phyloP scores from a whole-genome alignment of 164 flowering plant genomes.

The Liriodendron chinense region DNA sequence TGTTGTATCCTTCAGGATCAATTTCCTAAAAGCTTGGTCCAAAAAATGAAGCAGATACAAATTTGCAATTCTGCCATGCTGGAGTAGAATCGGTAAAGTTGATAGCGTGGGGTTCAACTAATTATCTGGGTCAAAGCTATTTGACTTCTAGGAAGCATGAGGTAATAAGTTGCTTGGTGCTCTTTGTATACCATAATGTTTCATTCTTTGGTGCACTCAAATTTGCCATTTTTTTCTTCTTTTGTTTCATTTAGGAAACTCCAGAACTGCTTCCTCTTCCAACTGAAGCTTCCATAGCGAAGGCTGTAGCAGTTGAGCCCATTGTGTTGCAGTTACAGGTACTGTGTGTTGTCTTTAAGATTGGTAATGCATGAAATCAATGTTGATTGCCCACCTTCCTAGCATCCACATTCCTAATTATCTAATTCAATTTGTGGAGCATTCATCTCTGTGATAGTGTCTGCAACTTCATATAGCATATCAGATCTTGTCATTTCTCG shows the following conservation, averaged over 20 bases:
- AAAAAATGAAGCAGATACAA: no score
- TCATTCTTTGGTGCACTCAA: neutral
- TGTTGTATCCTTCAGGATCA: no score
- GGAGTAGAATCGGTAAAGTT: conserved; percentile 78
- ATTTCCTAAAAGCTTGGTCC: no score
- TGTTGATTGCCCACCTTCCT: no score
- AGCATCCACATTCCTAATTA: no score
- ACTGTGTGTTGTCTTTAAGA: neutral
- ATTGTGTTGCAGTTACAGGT: conserved; percentile 91
- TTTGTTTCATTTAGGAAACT: conserved; percentile 55
- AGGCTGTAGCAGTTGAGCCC: conserved; percentile 98
- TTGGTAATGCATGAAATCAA: neutral
- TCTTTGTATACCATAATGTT: neutral
- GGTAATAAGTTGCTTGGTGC: conserved; percentile 33
- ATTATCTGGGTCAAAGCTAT: conserved; percentile 93
- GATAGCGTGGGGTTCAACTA: conserved; percentile 96
- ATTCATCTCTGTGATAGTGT: no score
- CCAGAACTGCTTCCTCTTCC: conserved; percentile 95
- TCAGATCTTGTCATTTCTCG: no score
- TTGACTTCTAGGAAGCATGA: conserved; percentile 96
- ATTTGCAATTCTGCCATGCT: neutral
- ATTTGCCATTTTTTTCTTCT: neutral
- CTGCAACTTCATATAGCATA: no score
- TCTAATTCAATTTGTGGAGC: no score
- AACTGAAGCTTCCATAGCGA: conserved; percentile 59